These are phyloP conservation scores for Russula lepida DNA, from an alignment of 768 basidiomycete species.

Conservation along the genomic window DNA sequence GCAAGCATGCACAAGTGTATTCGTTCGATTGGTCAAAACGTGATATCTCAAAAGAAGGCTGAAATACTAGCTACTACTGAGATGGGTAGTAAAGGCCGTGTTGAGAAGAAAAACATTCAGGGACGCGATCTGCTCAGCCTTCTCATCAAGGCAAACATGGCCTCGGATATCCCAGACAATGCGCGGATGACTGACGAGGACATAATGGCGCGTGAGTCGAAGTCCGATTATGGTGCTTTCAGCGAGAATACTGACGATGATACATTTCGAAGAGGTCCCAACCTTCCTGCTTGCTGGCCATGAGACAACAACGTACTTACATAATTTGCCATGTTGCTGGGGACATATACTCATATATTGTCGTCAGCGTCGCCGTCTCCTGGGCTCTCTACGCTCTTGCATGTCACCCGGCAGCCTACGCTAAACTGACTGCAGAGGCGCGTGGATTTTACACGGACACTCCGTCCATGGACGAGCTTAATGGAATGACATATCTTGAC, in stretches of 20 bases:
- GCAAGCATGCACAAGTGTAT: conserved; percentile 9
- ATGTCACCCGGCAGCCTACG: conserved; percentile 40
- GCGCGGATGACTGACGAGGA: conserved; percentile 56
- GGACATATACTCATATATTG: background rate
- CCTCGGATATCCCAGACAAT: conserved; percentile 44
- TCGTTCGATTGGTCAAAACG: conserved; percentile 25
- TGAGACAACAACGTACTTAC: conserved; percentile 45
- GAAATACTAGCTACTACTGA: conserved; percentile 27
- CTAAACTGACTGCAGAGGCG: conserved; percentile 51
- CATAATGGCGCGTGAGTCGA: conserved; percentile 43
- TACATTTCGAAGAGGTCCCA: conserved; percentile 40
- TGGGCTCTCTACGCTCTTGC: conserved; percentile 57
- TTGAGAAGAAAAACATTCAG: conserved; percentile 29
- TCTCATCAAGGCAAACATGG: conserved; percentile 56
- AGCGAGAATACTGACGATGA: background rate
- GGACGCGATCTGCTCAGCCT: conserved; percentile 52
- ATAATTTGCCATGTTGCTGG: background rate
- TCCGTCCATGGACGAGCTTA: conserved; percentile 63
- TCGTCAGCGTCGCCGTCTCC: conserved; percentile 32
- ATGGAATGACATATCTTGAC: conserved; percentile 58
- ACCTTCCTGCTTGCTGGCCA: conserved; percentile 56
- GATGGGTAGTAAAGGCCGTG: conserved; percentile 19
- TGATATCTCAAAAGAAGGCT: conserved; percentile 30
- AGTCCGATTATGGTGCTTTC: background rate
- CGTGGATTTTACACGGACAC: conserved; percentile 42